These are phyloP conservation scores for Prillingera fragicola DNA, from an alignment of 1,284 basidiomycete species.

Conservation along the genomic window DNA sequence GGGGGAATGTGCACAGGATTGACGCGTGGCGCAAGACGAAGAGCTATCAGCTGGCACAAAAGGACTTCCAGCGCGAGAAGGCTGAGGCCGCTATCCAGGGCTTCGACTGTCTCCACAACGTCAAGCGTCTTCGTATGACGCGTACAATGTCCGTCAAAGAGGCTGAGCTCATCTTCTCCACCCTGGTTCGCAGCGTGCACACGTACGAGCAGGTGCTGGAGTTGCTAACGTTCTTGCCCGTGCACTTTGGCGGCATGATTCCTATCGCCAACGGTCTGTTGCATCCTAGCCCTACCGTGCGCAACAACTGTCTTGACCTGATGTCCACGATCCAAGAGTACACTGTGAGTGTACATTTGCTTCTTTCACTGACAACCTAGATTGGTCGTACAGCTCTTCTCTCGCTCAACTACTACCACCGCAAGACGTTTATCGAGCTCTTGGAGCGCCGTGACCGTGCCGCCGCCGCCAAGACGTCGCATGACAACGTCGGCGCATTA, in stretches of 20 bases:
- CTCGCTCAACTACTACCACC: conserved; percentile 83
- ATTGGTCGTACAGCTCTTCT: conserved; percentile 78
- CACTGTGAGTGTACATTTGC: conserved; percentile 55
- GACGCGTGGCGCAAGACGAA: conserved; percentile 72
- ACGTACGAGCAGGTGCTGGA: conserved; percentile 84
- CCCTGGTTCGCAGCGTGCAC: conserved; percentile 62
- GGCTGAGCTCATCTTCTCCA: conserved; percentile 67
- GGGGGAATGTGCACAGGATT: conserved; percentile 63
- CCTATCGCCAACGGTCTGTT: conserved; percentile 84
- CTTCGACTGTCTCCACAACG: conserved; percentile 68
- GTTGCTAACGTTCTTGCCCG: conserved; percentile 71
- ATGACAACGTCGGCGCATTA: too few relatives aligned
- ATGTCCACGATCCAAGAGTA: conserved; percentile 70
- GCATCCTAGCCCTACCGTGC: conserved; percentile 69
- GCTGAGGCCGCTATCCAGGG: conserved; percentile 54
- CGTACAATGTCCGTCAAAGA: conserved; percentile 61
- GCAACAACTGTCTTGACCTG: conserved; percentile 73
- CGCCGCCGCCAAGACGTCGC: conserved; percentile 3
- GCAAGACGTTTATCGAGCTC: conserved; percentile 45
- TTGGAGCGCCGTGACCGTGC: conserved; percentile 17
- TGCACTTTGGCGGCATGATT: conserved; percentile 74
- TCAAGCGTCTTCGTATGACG: conserved; percentile 60
- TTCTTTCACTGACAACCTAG: conserved; percentile 49
- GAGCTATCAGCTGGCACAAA: conserved; percentile 59
- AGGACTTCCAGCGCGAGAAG: conserved; percentile 56